Evolutionary conservation across 129 eudicot genomes (phyloP), one percentile per base, ranked within the genome.

Genomic region (Smallanthus sonchifolius): DNA sequence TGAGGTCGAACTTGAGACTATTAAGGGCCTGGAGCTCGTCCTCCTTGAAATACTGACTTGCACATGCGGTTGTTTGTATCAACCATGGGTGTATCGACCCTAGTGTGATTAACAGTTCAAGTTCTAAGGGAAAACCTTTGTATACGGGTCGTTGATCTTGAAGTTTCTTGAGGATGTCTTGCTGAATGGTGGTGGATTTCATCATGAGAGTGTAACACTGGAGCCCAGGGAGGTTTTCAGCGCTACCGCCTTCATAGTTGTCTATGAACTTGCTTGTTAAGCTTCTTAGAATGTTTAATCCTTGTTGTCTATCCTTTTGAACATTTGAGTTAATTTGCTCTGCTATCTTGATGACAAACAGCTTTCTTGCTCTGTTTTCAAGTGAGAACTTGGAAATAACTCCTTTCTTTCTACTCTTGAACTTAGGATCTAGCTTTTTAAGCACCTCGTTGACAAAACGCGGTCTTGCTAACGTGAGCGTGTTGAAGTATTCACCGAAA

Each of bases 41-140:
- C 4, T 24, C 30, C 28, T 70, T 77, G 74, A 95, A 86, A 73
- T 91, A 95, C 48, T 88, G 84, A 49, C 74, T 68, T 1, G 99
- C 91, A 78, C 99, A 95, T 13, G 89, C 83, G 3, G 99, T 92
- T 0, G 97, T 84, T 80, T 84, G 78, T 70, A 95, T 91, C 87
- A 95, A 83, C 96, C 97, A 95, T 5, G 99, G 99, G 76, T 95
- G 99, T 59, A 95, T 95, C 0, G 99, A 93, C 7, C 97, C 97
- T 6, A 95, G 92, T 9, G 99, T 95, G 74, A 95, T 95, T 47
- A 95, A 75, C n/a, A 95, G 85, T 63, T 95, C 99, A 40, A 91
- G 77, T 56, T 95, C 99, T 34, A 95, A 69, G 0, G 97, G 99
- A 54, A 95, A 95, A 2, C 97, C 97, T 79, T 86, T 88, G 81